Evolutionary conservation across 2,329 filamentous ascomycete genomes (phyloP).

Genomic region (Immersiporthe knoxdaviesiana): DNA sequence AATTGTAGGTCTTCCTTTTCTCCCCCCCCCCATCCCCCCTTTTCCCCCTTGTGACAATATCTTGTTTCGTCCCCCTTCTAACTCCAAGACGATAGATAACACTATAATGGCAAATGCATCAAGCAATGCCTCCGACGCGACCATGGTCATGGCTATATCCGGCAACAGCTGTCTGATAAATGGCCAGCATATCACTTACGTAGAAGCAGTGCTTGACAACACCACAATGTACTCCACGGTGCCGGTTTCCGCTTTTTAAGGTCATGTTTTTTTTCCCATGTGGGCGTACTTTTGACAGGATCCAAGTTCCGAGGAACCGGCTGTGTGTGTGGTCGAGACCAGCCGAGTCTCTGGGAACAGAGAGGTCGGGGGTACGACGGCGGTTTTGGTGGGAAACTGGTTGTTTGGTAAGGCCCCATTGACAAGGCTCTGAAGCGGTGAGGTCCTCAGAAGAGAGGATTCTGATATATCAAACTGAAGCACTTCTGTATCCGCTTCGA

Average conservation of each 20-base stretch:
- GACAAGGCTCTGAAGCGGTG: too few species aligned
- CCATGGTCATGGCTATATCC: slow-evolving; percentile 14
- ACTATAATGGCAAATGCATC: slow-evolving; percentile 12
- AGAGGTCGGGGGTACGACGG: too few species aligned
- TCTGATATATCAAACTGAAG: too few species aligned
- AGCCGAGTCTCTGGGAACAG: background rate
- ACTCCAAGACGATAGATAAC: background rate
- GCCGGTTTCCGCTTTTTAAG: slow-evolving; percentile 1
- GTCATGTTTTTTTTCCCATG: background rate
- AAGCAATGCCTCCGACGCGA: slow-evolving; percentile 8
- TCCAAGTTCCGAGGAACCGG: background rate
- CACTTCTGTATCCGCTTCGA: too few species aligned
- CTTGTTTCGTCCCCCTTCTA: background rate
- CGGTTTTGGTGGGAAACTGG: too few species aligned
- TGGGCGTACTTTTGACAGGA: background rate
- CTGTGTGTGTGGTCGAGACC: background rate
- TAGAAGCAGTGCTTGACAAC: slow-evolving; percentile 14
- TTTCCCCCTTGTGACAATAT: background rate
- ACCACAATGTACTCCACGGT: slow-evolving; percentile 12
- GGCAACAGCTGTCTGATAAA: slow-evolving; percentile 14
- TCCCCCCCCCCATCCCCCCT: background rate
- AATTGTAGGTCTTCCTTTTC: slow-evolving; percentile 1
- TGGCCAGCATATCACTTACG: slow-evolving; percentile 16
- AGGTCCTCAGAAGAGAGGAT: too few species aligned
- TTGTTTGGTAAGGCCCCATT: too few species aligned